A percentile compares a stretch with the other conserved stretches of the same genome.
Conservation (phyloP, 345 rosid species). For the Ceriops zippeliana region DNA sequence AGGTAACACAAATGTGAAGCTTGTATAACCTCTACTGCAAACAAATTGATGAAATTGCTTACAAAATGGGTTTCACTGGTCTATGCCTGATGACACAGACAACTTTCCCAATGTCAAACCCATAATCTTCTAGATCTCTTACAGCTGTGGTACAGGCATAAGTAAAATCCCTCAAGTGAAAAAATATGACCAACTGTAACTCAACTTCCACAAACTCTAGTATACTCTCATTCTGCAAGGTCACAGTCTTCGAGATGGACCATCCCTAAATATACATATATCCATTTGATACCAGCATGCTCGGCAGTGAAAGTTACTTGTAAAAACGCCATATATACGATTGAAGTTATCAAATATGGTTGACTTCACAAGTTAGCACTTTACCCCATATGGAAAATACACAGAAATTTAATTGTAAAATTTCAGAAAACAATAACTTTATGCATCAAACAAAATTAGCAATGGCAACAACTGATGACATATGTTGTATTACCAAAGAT, state of each 20-base stretch:
- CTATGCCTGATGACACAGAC: background rate
- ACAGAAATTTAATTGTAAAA: background rate
- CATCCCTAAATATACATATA: no score
- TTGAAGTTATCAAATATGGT: background rate
- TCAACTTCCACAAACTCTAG: no score
- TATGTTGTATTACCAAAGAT: constrained; percentile 1
- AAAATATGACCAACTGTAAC: no score
- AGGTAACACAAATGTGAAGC: background rate
- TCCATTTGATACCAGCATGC: no score
- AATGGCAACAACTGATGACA: background rate
- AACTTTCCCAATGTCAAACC: background rate
- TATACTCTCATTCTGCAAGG: no score
- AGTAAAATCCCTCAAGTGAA: background rate
- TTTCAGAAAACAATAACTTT: background rate
- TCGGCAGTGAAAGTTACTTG: background rate
- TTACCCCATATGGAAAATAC: background rate
- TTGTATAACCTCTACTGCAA: background rate
- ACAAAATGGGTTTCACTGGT: no score
- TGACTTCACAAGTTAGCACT: background rate
- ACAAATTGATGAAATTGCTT: background rate
- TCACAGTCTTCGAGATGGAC: no score
- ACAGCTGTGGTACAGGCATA: background rate
- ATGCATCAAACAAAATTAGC: background rate
- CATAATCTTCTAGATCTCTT: background rate
- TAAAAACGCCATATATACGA: background rate